Evolutionary conservation across 331 rosid species (phyloP).

Genomic region (Quercus tomentella): DNA sequence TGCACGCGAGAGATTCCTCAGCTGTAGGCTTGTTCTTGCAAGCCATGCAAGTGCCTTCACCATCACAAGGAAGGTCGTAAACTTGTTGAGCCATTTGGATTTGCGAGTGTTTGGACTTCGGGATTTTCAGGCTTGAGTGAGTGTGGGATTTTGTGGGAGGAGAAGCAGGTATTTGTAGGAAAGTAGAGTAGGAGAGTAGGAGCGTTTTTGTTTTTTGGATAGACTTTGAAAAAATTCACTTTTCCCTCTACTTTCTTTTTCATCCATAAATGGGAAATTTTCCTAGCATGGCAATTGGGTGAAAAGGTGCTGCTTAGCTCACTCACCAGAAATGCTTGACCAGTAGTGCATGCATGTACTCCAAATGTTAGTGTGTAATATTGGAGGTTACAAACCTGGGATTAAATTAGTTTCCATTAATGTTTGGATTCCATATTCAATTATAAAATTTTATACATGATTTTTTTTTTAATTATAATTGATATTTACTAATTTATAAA

Average conservation of each 20-base stretch:
- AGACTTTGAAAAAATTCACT: not conserved
- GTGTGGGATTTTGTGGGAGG: not conserved
- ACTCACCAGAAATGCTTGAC: not conserved
- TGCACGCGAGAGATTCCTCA: conserved; percentile 49
- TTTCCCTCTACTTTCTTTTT: not conserved
- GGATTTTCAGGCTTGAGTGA: too few species aligned
- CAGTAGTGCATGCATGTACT: not conserved
- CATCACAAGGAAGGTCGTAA: conserved; percentile 54
- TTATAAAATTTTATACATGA: too few species aligned
- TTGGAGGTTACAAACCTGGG: not conserved
- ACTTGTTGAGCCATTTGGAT: conserved; percentile 27
- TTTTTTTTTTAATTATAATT: too few species aligned
- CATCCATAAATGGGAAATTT: not conserved
- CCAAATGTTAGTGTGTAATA: not conserved
- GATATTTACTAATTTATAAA: too few species aligned
- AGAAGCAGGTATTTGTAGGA: not conserved
- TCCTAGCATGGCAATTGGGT: not conserved
- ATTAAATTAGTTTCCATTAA: too few species aligned
- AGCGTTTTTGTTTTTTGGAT: not conserved
- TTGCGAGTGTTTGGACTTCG: too few species aligned
- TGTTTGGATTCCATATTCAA: too few species aligned
- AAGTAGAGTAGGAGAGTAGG: too few species aligned
- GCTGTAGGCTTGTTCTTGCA: conserved; percentile 46
- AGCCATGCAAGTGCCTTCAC: conserved; percentile 56
- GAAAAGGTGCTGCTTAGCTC: not conserved